These are phyloP conservation scores for Blastomyces emzantsi DNA, from an alignment of 2,329 filamentous ascomycete species.

Conservation along the genomic window DNA sequence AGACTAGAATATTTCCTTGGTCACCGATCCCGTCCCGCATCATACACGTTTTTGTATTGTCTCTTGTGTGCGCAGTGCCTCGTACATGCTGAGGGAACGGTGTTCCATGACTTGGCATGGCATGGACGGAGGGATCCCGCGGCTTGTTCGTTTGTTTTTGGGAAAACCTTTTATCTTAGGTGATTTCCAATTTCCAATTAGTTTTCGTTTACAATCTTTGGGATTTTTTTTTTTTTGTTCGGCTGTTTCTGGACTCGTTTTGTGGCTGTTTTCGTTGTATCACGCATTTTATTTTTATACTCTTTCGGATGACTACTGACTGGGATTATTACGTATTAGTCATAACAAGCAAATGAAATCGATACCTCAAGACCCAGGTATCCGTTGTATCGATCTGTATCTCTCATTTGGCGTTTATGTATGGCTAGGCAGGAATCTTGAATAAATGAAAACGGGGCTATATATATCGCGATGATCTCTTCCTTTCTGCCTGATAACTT, in stretches of 20 bases:
- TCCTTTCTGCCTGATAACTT: constrained; percentile 4
- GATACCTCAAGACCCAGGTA: constrained; percentile 3
- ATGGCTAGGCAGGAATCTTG: constrained; percentile 2
- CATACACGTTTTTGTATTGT: not conserved
- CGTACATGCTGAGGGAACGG: not conserved
- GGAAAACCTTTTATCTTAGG: not conserved
- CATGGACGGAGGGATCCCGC: not conserved
- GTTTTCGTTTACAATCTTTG: not conserved
- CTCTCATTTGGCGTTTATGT: not conserved
- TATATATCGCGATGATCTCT: constrained; percentile 4
- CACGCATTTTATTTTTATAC: constrained; percentile 6
- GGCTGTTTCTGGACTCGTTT: not conserved
- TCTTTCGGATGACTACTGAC: constrained; percentile 1
- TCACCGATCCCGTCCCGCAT: not conserved
- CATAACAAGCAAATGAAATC: not conserved
- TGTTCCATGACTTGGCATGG: not conserved
- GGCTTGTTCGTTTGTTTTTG: not conserved
- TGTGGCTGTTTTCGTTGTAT: constrained; percentile 9
- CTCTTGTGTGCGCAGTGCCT: not conserved
- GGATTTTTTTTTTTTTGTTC: not conserved
- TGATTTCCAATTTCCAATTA: not conserved
- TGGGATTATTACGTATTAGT: not conserved
- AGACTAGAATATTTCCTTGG: not conserved
- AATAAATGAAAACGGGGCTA: constrained; percentile 5
- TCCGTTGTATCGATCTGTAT: not conserved